Evolutionary conservation across 1,284 basidiomycete genomes (phyloP).

Genomic region (Microbotryum violaceum): DNA sequence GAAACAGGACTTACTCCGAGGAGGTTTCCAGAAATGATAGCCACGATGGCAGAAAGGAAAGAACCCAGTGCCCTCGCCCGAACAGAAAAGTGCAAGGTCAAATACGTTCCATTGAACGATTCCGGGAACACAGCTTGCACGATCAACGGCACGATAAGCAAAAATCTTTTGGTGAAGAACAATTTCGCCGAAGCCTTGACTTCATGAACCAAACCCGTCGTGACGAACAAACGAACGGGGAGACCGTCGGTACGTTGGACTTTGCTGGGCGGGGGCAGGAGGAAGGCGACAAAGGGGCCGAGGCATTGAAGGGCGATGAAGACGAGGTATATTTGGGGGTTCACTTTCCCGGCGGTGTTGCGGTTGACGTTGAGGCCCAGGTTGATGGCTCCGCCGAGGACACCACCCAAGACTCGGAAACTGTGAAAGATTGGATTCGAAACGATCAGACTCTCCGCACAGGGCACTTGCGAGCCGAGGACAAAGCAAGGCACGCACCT

Average conservation of each 20-base stretch:
- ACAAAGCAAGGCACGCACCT: constrained; percentile 6
- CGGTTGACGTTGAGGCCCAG: constrained; percentile 40
- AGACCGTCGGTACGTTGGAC: constrained; percentile 22
- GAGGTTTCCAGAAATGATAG: constrained; percentile 19
- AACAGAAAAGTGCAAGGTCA: constrained; percentile 19
- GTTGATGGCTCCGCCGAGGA: constrained; percentile 40
- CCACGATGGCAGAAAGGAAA: constrained; percentile 19
- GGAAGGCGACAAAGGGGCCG: constrained; percentile 21
- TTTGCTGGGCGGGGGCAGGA: constrained; percentile 21
- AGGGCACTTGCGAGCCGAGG: no score
- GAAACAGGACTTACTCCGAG: constrained; percentile 3
- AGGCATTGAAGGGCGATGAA: constrained; percentile 41
- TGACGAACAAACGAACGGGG: constrained; percentile 28
- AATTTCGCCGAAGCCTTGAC: constrained; percentile 32
- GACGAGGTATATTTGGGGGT: constrained; percentile 39
- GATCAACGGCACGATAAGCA: constrained; percentile 33
- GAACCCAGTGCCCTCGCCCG: constrained; percentile 21
- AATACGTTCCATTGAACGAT: constrained; percentile 15
- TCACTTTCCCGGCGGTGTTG: constrained; percentile 36
- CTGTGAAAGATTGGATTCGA: constrained; percentile 11
- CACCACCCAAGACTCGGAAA: constrained; percentile 31
- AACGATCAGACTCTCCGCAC: no score
- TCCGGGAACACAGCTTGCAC: constrained; percentile 24
- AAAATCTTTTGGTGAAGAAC: constrained; percentile 30
- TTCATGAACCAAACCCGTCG: constrained; percentile 28